Conservation (phyloP, 768 basidiomycete genomes). For the Porphyrellus cyaneotinctus region DNA sequence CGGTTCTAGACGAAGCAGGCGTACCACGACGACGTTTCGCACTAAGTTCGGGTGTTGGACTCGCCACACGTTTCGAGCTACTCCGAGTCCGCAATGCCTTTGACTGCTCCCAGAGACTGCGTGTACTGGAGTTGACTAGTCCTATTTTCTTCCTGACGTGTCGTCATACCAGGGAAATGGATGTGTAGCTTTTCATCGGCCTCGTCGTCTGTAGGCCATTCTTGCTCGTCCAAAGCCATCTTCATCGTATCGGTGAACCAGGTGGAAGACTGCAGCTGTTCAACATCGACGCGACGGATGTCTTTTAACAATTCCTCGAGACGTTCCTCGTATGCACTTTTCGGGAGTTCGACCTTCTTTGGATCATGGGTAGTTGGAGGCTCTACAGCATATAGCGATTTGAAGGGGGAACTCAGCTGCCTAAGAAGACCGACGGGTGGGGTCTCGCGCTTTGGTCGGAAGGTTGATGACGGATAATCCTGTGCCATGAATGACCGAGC, state of each 20-base stretch:
- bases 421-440: not conserved
- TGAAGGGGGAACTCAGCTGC: not conserved
- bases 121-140: not conserved
- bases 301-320: not conserved
- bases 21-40: not conserved
- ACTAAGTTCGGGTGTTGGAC: not conserved
- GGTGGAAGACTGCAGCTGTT: not conserved
- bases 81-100: not conserved
- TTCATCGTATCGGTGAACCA: not conserved
- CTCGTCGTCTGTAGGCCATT: not conserved
- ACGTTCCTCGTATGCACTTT: no score
- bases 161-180: not conserved
- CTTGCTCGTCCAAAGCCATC: not conserved
- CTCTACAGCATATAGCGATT: not conserved
- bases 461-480: not conserved
- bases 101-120: not conserved
- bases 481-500: no score
- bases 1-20: conserved; percentile 3
- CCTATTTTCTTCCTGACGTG: not conserved
- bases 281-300: not conserved
- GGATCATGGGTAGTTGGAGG: not conserved
- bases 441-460: not conserved
- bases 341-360: not conserved
- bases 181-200: not conserved
- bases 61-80: not conserved